phyloP scores from a whole-genome alignment of 768 basidiomycete genomes.

The Rossbeevera mucosa region DNA sequence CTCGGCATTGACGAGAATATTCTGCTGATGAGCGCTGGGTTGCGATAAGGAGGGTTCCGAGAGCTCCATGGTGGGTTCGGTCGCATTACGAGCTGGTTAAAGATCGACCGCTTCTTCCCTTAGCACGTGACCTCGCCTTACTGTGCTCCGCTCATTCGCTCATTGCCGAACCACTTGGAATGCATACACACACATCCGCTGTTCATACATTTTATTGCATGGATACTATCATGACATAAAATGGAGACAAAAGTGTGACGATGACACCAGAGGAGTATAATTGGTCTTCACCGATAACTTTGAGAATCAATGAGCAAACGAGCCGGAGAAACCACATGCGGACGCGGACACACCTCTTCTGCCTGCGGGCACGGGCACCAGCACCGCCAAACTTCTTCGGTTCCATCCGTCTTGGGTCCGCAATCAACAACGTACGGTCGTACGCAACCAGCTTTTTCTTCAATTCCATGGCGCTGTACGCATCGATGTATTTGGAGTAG shows the following conservation, averaged over 20 bases:
- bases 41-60: constrained; percentile 16
- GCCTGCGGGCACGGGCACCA: constrained; percentile 97
- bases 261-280: constrained; percentile 34
- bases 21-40: constrained; percentile 10
- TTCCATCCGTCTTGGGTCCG: constrained; percentile 96
- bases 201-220: constrained; percentile 32
- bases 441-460: constrained; percentile 98
- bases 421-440: constrained; percentile 86
- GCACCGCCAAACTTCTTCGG: constrained; percentile 99
- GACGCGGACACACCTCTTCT: constrained; percentile 68
- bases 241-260: constrained; percentile 37
- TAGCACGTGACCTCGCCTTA: constrained; percentile 10
- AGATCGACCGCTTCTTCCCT: neutral
- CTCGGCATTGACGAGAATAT: constrained; percentile 37
- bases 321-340: neutral
- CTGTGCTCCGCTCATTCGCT: too few species aligned
- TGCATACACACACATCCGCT: neutral
- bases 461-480: constrained; percentile 92
- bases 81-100: neutral
- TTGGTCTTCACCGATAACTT: constrained; percentile 61
- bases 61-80: constrained; percentile 18
- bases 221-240: constrained; percentile 33
- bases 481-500: constrained; percentile 98
- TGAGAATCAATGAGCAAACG: constrained; percentile 16
- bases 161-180: too few species aligned